phyloP scores from a whole-genome alignment of 768 basidiomycete species.

The Lactarius tabidus region DNA sequence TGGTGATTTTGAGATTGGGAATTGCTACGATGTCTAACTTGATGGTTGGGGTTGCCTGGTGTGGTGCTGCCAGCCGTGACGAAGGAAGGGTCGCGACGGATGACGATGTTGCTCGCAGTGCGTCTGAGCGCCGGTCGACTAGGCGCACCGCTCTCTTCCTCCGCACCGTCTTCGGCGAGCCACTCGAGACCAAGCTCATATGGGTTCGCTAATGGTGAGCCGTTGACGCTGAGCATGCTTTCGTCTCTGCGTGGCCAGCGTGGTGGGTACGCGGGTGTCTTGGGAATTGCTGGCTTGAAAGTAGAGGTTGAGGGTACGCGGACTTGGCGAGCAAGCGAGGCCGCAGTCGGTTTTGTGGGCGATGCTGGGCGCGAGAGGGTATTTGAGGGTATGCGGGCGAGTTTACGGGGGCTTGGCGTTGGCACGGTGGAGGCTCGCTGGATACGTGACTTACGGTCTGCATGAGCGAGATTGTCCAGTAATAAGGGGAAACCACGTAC shows the following conservation, averaged over 20 bases:
- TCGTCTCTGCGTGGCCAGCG: conserved; percentile 73
- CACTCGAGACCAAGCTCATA: conserved; percentile 62
- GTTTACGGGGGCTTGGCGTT: conserved; percentile 38
- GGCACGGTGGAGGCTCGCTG: conserved; percentile 31
- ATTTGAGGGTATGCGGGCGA: conserved; percentile 29
- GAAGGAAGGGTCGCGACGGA: conserved; percentile 54
- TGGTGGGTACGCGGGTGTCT: conserved; percentile 54
- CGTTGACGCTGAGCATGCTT: conserved; percentile 75
- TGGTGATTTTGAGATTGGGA: conserved; percentile 33
- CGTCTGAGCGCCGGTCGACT: conserved; percentile 30
- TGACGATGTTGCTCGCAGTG: conserved; percentile 55
- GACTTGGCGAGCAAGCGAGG: conserved; percentile 31
- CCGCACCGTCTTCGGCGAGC: conserved; percentile 44
- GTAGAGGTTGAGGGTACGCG: conserved; percentile 54
- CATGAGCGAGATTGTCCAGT: conserved; percentile 12
- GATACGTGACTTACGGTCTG: conserved; percentile 28
- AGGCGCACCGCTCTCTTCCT: conserved; percentile 21
- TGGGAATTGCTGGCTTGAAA: conserved; percentile 69
- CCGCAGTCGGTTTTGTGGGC: conserved; percentile 43
- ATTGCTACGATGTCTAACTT: conserved; percentile 40
- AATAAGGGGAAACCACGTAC: conserved; percentile 23
- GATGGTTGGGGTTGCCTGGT: conserved; percentile 30
- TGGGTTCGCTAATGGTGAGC: conserved; percentile 78
- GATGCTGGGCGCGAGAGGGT: conserved; percentile 44
- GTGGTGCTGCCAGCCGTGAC: conserved; percentile 30